Conservation (phyloP, 2,329 filamentous ascomycete species). For the Diaporthe sp. region DNA sequence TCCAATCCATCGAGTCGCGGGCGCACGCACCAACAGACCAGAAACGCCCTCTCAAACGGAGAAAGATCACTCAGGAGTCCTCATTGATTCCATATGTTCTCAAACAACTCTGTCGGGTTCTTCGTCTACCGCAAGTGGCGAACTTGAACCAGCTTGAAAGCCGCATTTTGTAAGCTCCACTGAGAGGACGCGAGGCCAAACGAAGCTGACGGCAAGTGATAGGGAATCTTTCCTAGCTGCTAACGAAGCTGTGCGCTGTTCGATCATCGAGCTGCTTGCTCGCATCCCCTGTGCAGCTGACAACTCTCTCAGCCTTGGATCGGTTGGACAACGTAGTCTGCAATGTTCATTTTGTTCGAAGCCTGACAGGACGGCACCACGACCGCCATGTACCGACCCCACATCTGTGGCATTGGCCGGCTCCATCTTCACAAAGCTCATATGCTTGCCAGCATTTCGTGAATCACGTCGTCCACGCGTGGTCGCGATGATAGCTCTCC, state of each 20-base stretch:
- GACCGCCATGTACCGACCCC: constrained; percentile 41
- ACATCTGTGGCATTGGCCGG: constrained; percentile 55
- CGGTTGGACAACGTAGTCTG: constrained; percentile 33
- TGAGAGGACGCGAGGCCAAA: not conserved
- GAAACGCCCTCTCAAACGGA: constrained; percentile 27
- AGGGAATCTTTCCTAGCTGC: constrained; percentile 41
- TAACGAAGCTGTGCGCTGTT: constrained; percentile 43
- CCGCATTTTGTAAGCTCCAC: constrained; percentile 30
- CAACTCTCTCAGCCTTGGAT: constrained; percentile 52
- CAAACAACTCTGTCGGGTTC: constrained; percentile 18
- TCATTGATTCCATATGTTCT: constrained; percentile 13
- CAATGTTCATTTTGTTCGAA: constrained; percentile 45
- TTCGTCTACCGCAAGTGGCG: constrained; percentile 3
- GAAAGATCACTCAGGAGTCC: constrained; percentile 17
- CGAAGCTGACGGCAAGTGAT: not conserved
- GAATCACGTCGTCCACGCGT: constrained; percentile 74
- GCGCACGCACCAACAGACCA: not conserved
- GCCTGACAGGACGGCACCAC: constrained; percentile 14
- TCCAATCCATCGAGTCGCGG: constrained; percentile 15
- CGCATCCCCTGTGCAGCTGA: constrained; percentile 68
- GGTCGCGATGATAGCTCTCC: constrained; percentile 78
- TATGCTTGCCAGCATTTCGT: constrained; percentile 59
- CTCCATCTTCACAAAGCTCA: constrained; percentile 59
- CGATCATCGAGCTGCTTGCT: constrained; percentile 61
- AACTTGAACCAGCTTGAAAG: constrained; percentile 29